Conservation (phyloP, 2,329 filamentous ascomycete species). For the Fusarium sp. region DNA sequence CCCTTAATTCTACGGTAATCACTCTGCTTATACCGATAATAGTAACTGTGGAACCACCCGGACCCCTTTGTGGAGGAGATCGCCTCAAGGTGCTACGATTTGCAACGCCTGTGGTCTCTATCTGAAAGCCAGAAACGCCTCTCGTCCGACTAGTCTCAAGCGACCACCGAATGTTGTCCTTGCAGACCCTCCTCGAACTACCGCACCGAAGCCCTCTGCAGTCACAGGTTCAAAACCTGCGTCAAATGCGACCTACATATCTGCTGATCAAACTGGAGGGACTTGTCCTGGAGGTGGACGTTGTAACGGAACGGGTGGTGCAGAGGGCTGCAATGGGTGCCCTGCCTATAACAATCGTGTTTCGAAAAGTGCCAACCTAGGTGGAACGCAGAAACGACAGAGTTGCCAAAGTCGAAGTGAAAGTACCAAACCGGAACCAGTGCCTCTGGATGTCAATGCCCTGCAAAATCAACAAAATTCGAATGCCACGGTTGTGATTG, state of each 20-base stretch:
- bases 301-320: constrained; percentile 96
- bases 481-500: constrained; percentile 69
- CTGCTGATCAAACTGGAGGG: constrained; percentile 81
- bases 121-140: constrained; percentile 89
- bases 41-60: constrained; percentile 96
- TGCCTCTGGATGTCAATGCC: constrained; percentile 50
- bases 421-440: constrained; percentile 39
- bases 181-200: constrained; percentile 55
- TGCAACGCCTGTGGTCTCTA: constrained; percentile 98
- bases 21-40: constrained; percentile 3
- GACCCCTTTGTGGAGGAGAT: constrained; percentile 94
- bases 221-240: constrained; percentile 53
- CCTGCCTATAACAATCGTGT: constrained; percentile 98
- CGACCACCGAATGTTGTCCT: constrained; percentile 68
- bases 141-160: constrained; percentile 90
- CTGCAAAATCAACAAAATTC: constrained; percentile 44
- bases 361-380: constrained; percentile 83
- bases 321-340: constrained; percentile 93
- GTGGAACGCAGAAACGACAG: constrained; percentile 61
- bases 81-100: constrained; percentile 91
- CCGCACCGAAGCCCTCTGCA: constrained; percentile 51
- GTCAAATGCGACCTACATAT: constrained; percentile 73
- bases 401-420: constrained; percentile 46
- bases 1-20: not conserved
- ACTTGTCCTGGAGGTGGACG: constrained; percentile 94